Conservation (phyloP, 1,284 basidiomycete genomes). For the Sparassis latifolia region DNA sequence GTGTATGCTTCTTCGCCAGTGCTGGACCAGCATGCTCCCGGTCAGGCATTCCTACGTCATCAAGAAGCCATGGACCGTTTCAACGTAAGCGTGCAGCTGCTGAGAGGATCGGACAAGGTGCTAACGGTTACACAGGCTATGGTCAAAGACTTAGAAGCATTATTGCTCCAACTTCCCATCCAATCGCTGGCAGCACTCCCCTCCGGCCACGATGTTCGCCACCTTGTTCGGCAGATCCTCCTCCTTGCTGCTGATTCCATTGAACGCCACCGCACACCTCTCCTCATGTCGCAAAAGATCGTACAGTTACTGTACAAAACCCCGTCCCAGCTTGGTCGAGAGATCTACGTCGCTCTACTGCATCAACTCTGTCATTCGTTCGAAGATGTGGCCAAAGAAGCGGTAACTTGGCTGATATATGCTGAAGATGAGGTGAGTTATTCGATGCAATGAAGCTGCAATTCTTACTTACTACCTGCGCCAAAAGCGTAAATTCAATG, state of each 20-base stretch:
- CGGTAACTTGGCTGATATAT: conserved; percentile 94
- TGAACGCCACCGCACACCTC: conserved; percentile 80
- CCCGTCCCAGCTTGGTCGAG: conserved; percentile 74
- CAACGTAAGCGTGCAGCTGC: conserved; percentile 35
- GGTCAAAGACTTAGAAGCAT: conserved; percentile 75
- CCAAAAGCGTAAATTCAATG: conserved; percentile 86
- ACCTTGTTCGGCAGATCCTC: conserved; percentile 78
- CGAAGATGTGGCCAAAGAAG: conserved; percentile 93
- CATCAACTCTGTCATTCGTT: conserved; percentile 88
- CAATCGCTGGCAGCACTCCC: conserved; percentile 66
- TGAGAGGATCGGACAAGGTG: not conserved
- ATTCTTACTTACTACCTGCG: conserved; percentile 7
- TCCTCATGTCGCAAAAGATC: conserved; percentile 92
- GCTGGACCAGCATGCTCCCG: conserved; percentile 32
- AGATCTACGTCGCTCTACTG: conserved; percentile 86
- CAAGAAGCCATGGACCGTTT: conserved; percentile 77
- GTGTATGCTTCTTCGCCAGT: conserved; percentile 48
- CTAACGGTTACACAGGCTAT: conserved; percentile 27
- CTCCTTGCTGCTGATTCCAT: conserved; percentile 72
- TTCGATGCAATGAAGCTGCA: not conserved
- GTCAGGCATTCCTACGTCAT: conserved; percentile 43
- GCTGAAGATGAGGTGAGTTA: conserved; percentile 85
- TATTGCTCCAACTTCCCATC: conserved; percentile 63
- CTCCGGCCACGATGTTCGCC: conserved; percentile 81
- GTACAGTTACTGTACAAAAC: conserved; percentile 89